Base-by-base conservation (phyloP, 345 rosid genomes). In the Dimocarpus longan region DNA sequence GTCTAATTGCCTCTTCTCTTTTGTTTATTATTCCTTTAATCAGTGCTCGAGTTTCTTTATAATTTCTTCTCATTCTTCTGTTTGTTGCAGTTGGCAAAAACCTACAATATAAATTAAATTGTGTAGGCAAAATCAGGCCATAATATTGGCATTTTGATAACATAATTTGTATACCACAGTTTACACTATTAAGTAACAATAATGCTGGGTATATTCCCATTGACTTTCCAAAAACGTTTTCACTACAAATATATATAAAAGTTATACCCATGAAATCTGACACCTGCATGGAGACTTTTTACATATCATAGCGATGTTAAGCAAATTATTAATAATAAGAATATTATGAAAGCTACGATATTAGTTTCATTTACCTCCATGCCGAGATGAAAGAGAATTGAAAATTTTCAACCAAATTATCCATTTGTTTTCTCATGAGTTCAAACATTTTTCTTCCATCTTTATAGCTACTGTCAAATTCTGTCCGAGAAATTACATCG, bases 401-500 rank as follows among this genome's bases (percentile, higher is more conserved):
- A 5, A 62, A 0, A 32, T 5, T 73, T 66, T 76, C 70, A 6
- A 56, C 6, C 0, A 44, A 5, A 24, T 80, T 79, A 24, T 18
- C 10, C 44, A 28, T 11, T 68, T 59, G 85, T 46, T 87, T 84
- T 4, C 4, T 79, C 37, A 82, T 75, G 42, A 86, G 87, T 15
- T 84, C 81, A 65, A 84, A 89, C 37, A 89, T 86, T 39, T 77
- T 74, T 60, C 40, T 80, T 21, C 90, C 92, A 78, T 89, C 87
- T 66, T 86, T 74, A 24, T 76, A 85, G 78, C 80, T 87, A 37
- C 90, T 89, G 19, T 90, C 92, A 62, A 89, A 87, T 21, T 89
- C 88, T 8, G 88, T 80, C 71, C 88, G 70, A 13, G 91, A 82
- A 71, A 89, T 89, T 6, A 76, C 82, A 54, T 89, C 90, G 1